phyloP scores from a whole-genome alignment of 306 rosid genomes.

The Vigna radiata region DNA sequence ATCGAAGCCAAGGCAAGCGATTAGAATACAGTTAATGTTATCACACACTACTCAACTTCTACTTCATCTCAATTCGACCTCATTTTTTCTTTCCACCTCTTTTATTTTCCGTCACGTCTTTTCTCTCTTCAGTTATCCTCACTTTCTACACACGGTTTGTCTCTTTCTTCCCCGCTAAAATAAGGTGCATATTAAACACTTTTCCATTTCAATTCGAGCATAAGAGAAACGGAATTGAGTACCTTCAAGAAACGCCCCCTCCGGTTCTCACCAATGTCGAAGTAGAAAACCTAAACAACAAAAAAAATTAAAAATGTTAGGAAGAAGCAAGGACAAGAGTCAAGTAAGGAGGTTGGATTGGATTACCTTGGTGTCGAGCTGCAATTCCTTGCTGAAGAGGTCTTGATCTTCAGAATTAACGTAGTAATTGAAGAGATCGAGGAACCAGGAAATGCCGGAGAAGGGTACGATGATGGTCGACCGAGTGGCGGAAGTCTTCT shows the following conservation, averaged over 20 bases:
- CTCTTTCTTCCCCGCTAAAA: background rate
- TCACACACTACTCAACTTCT: background rate
- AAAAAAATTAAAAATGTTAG: background rate
- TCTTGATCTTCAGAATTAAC: conserved; percentile 93
- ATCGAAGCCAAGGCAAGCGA: background rate
- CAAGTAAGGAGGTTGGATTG: background rate
- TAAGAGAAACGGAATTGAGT: background rate
- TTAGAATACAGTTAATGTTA: background rate
- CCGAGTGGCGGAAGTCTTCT: conserved; percentile 98
- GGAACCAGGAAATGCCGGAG: conserved; percentile 98
- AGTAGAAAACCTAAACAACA: conserved; percentile 78
- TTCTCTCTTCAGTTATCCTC: background rate
- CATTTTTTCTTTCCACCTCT: background rate
- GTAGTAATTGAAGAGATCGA: conserved; percentile 97
- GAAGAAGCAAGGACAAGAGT: background rate
- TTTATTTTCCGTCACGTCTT: background rate
- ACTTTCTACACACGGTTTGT: background rate
- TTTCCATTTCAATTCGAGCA: conserved; percentile 11
- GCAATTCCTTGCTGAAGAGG: conserved; percentile 97
- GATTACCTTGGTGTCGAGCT: conserved; percentile 87
- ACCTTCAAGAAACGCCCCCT: conserved; percentile 99
- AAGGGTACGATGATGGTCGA: conserved; percentile 97
- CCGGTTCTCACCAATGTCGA: conserved; percentile 97
- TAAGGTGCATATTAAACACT: background rate
- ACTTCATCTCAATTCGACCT: background rate